These are phyloP conservation scores for Arthrobotrys sinensis DNA, from an alignment of 2,329 filamentous ascomycete genomes.

Conservation along the genomic window DNA sequence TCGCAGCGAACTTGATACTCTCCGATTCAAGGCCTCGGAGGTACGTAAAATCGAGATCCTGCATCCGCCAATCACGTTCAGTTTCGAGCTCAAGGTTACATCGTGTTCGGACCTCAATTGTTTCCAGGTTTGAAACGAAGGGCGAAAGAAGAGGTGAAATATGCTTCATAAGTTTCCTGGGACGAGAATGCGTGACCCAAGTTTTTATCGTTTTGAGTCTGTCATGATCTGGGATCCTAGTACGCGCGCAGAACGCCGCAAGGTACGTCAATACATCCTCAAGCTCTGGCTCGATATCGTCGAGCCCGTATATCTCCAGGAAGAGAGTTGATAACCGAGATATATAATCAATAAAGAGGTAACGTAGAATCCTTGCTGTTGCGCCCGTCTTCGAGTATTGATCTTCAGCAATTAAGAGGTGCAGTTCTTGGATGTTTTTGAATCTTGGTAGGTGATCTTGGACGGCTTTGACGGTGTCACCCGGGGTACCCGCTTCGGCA, in stretches of 20 bases:
- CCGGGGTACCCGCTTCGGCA: background rate
- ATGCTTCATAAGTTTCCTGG: conserved; percentile 4
- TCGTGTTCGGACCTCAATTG: conserved; percentile 18
- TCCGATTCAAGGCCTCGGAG: conserved; percentile 2
- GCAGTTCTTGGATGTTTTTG: conserved; percentile 35
- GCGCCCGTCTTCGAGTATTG: background rate
- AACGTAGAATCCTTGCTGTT: conserved; percentile 12
- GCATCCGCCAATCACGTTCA: background rate
- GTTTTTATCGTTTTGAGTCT: conserved; percentile 30
- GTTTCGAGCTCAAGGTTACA: conserved; percentile 12
- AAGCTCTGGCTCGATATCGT: background rate
- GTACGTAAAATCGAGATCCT: background rate
- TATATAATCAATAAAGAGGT: conserved; percentile 14
- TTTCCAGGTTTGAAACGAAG: conserved; percentile 8
- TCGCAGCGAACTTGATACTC: background rate
- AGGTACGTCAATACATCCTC: background rate
- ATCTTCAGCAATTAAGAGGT: conserved; percentile 21
- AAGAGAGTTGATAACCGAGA: conserved; percentile 33
- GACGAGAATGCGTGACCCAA: conserved; percentile 26
- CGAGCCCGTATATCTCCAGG: conserved; percentile 32
- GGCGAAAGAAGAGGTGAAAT: conserved; percentile 9
- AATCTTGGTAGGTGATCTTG: conserved; percentile 17
- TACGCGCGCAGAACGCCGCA: background rate
- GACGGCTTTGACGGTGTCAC: background rate
- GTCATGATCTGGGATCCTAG: background rate